phyloP scores from a whole-genome alignment of 345 rosid genomes.

The Lepidium aucheri region DNA sequence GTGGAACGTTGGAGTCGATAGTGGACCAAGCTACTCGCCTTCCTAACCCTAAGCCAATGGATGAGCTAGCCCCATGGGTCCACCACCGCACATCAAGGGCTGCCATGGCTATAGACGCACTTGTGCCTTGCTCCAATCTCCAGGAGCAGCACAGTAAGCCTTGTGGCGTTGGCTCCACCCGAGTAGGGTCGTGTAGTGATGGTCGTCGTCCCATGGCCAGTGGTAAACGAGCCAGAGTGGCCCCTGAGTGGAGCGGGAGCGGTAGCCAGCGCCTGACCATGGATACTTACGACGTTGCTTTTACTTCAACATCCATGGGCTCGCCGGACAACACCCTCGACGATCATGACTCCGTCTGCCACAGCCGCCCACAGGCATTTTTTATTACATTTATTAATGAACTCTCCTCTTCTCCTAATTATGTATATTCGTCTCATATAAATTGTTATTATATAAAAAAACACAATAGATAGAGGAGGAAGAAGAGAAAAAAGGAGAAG shows the following conservation, averaged over 20 bases:
- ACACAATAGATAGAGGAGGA: conserved; percentile 30
- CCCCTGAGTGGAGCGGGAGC: conserved; percentile 58
- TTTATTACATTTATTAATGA: neutral
- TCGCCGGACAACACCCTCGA: conserved; percentile 37
- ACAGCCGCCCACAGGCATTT: conserved; percentile 51
- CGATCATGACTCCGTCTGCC: conserved; percentile 73
- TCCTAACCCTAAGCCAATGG: conserved; percentile 20
- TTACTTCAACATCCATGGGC: conserved; percentile 39
- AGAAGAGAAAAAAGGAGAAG: conserved; percentile 34
- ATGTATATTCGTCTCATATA: neutral
- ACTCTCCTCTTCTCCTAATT: neutral
- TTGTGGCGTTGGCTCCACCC: conserved; percentile 42
- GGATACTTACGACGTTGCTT: conserved; percentile 42
- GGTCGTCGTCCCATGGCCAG: conserved; percentile 32
- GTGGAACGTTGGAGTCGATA: conserved; percentile 84
- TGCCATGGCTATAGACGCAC: conserved; percentile 53
- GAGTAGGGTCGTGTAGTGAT: conserved; percentile 53
- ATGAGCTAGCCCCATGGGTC: conserved; percentile 52
- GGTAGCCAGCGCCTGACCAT: conserved; percentile 52
- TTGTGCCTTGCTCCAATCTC: conserved; percentile 53
- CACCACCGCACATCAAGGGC: conserved; percentile 28
- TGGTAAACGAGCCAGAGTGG: conserved; percentile 38
- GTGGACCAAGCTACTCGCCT: conserved; percentile 74
- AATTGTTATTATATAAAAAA: conserved; percentile 19
- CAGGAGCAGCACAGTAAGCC: conserved; percentile 19